Evolutionary conservation across 768 basidiomycete genomes (phyloP).

Genomic region (Termitomyces sp.): DNA sequence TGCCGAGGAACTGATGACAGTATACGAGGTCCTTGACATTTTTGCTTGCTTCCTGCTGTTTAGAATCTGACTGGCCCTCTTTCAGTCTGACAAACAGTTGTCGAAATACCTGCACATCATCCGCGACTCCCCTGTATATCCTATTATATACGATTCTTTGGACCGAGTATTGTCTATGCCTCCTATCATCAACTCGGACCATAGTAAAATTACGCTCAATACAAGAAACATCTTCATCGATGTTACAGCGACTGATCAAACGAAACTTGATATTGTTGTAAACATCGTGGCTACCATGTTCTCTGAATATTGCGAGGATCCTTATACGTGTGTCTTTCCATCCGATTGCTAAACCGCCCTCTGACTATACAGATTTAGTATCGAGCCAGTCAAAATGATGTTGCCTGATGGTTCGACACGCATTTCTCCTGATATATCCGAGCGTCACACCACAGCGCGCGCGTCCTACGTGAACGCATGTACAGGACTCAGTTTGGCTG

Average conservation of each 20-base stretch:
- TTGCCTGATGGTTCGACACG: slow-evolving; percentile 69
- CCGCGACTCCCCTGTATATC: slow-evolving; percentile 92
- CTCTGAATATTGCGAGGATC: slow-evolving; percentile 89
- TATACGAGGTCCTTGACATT: slow-evolving; percentile 72
- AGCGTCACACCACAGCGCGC: slow-evolving; percentile 65
- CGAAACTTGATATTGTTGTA: slow-evolving; percentile 92
- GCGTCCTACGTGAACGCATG: slow-evolving; percentile 95
- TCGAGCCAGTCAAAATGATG: slow-evolving; percentile 88
- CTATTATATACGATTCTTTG: slow-evolving; percentile 90
- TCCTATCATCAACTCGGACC: slow-evolving; percentile 96
- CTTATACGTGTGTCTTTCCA: slow-evolving; percentile 72
- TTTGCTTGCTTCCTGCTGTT: not conserved
- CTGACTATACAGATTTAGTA: slow-evolving; percentile 37
- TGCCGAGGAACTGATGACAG: slow-evolving; percentile 86
- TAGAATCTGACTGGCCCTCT: not conserved
- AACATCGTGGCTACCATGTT: slow-evolving; percentile 98
- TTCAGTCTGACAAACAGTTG: slow-evolving; percentile 87
- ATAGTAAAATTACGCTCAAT: slow-evolving; percentile 93
- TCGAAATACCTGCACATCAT: slow-evolving; percentile 88
- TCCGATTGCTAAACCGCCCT: not conserved
- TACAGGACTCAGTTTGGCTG: slow-evolving; percentile 72
- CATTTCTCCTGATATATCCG: slow-evolving; percentile 78
- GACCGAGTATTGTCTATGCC: slow-evolving; percentile 94
- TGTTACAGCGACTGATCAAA: slow-evolving; percentile 93
- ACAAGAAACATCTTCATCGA: slow-evolving; percentile 96